Evolutionary conservation across 108 stramenopile genomes (phyloP).

Genomic region (Skeletonema tropicum): DNA sequence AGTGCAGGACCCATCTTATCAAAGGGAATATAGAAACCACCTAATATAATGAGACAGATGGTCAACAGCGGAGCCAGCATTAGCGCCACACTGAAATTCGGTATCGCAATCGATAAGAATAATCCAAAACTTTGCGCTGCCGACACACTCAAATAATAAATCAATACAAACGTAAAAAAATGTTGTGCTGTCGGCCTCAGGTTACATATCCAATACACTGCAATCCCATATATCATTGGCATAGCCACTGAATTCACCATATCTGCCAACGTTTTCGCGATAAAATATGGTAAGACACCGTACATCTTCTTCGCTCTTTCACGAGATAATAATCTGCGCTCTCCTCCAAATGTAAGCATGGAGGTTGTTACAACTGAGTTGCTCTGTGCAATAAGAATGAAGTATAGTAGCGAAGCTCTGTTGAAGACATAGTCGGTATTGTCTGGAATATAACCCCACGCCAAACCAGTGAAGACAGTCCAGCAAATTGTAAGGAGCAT

Average conservation of each 20-base stretch:
- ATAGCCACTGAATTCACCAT: constrained; percentile 70
- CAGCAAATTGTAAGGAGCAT: constrained; percentile 55
- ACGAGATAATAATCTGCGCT: constrained; percentile 65
- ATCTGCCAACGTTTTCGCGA: constrained; percentile 76
- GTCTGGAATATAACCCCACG: constrained; percentile 74
- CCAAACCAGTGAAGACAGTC: constrained; percentile 57
- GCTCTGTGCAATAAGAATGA: constrained; percentile 69
- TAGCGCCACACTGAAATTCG: constrained; percentile 58
- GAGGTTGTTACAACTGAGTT: constrained; percentile 57
- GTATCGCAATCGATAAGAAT: constrained; percentile 64
- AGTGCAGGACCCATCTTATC: constrained; percentile 58
- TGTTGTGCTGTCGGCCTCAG: constrained; percentile 45
- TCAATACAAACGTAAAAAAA: constrained; percentile 66
- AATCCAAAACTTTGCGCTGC: constrained; percentile 78
- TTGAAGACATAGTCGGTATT: constrained; percentile 61
- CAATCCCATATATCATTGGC: constrained; percentile 59
- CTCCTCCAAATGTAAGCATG: constrained; percentile 63
- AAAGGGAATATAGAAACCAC: constrained; percentile 83
- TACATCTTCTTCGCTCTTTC: constrained; percentile 88
- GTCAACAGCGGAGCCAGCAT: constrained; percentile 72
- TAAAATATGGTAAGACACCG: constrained; percentile 75
- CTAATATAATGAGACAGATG: constrained; percentile 70
- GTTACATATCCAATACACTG: constrained; percentile 68
- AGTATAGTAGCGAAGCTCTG: constrained; percentile 75
- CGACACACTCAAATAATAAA: constrained; percentile 65